Percentiles rank a stretch among this genome's conserved stretches.
Evolutionary conservation across 305 asterid species (phyloP).

Genomic region (Fraxinus ornus): DNA sequence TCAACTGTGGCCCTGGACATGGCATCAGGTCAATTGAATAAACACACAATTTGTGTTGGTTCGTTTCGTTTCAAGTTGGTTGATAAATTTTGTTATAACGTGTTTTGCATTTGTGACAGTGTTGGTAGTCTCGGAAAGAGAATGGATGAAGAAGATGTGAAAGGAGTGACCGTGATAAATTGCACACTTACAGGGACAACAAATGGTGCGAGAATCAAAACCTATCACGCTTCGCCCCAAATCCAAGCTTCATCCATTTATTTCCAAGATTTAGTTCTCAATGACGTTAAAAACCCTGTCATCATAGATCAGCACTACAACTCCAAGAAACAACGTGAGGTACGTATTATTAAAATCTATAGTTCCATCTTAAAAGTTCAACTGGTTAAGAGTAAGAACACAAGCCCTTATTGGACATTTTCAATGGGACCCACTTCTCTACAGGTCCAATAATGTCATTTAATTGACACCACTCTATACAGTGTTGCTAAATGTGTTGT

Average conservation of each 20-base stretch:
- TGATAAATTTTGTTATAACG: background rate
- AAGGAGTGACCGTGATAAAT: conserved; percentile 21
- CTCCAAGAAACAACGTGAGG: conserved; percentile 26
- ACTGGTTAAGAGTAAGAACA: background rate
- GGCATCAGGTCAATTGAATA: conserved; percentile 64
- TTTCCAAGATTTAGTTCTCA: conserved; percentile 33
- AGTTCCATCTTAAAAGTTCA: no score
- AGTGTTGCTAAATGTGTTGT: no score
- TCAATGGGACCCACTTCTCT: no score
- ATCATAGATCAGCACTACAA: conserved; percentile 42
- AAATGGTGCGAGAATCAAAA: conserved; percentile 49
- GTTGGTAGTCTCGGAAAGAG: conserved; percentile 45
- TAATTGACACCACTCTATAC: no score
- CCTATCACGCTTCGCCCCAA: conserved; percentile 22
- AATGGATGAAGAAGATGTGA: conserved; percentile 21
- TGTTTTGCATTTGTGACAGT: conserved; percentile 11
- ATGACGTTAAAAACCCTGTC: conserved; percentile 34
- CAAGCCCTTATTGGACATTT: background rate
- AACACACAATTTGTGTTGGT: background rate
- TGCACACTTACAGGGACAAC: conserved; percentile 35
- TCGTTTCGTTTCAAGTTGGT: background rate
- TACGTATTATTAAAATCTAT: background rate
- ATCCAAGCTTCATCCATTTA: conserved; percentile 26
- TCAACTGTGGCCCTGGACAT: conserved; percentile 80
- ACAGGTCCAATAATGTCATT: no score